Conservation (phyloP, 202 grass and related monocot genomes). For the Setaria italica region DNA sequence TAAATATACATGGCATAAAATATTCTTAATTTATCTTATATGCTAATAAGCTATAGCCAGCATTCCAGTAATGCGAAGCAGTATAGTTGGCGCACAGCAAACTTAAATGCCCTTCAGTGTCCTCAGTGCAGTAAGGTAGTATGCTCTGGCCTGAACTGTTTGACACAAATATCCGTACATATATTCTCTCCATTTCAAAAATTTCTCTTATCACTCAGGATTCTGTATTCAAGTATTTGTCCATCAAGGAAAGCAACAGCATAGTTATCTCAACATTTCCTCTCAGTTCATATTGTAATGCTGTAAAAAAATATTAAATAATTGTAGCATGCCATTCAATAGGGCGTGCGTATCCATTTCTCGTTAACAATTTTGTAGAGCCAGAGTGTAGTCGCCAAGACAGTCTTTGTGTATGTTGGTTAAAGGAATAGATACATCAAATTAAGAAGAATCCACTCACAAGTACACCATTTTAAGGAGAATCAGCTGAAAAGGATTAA, state of each 20-base stretch:
- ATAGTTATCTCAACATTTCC: not conserved
- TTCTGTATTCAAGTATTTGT: not conserved
- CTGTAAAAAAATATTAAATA: not conserved
- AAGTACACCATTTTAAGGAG: constrained; percentile 1
- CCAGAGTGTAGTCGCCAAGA: not conserved
- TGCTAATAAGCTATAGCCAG: constrained; percentile 11
- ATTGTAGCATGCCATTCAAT: not conserved
- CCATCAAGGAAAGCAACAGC: not conserved
- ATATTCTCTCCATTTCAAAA: not conserved
- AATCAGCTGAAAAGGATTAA: constrained; percentile 14
- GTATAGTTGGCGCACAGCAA: constrained; percentile 4
- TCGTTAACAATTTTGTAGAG: not conserved
- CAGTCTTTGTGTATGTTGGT: not conserved
- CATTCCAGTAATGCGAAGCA: not conserved
- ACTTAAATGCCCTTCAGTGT: not conserved
- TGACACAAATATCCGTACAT: not conserved
- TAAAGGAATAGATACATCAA: not conserved
- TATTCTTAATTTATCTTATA: not conserved
- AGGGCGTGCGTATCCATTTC: not conserved
- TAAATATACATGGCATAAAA: not conserved
- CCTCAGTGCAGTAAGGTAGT: not conserved
- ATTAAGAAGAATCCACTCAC: constrained; percentile 6
- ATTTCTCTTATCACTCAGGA: not conserved
- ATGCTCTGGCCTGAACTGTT: not conserved
- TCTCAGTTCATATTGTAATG: not conserved